phyloP scores from a whole-genome alignment of 2,329 filamentous ascomycete genomes.

The Apiospora saccharicola region DNA sequence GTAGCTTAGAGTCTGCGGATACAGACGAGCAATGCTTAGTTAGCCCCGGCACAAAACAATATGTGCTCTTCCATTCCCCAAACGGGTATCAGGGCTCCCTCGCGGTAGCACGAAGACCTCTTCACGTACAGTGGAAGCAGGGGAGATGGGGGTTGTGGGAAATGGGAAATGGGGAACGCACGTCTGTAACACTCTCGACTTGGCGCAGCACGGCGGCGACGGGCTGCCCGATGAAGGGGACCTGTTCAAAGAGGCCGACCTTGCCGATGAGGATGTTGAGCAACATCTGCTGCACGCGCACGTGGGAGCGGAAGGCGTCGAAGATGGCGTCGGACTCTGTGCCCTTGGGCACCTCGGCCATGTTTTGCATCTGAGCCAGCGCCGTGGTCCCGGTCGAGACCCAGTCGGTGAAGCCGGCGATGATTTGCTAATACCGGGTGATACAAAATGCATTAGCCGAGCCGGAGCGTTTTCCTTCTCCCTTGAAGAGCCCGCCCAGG shows the following conservation, averaged over 20 bases:
- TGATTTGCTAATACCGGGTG: constrained; percentile 30
- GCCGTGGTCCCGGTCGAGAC: constrained; percentile 33
- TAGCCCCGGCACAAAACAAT: no score
- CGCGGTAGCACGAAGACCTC: no score
- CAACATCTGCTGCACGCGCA: constrained; percentile 41
- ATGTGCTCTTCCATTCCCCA: no score
- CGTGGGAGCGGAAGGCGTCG: constrained; percentile 42
- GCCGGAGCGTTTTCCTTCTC: neutral
- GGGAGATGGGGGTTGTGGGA: neutral
- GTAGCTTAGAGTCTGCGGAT: no score
- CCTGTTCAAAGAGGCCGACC: constrained; percentile 37
- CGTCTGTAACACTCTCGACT: constrained; percentile 37
- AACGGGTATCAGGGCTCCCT: no score
- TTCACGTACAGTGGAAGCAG: neutral
- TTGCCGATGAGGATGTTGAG: constrained; percentile 47
- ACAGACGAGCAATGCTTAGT: no score
- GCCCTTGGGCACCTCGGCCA: constrained; percentile 26
- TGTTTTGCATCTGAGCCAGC: constrained; percentile 33
- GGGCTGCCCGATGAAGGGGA: constrained; percentile 41
- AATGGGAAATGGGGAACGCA: constrained; percentile 33
- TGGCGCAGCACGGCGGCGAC: constrained; percentile 38
- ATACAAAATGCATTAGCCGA: neutral
- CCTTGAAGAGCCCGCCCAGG: neutral
- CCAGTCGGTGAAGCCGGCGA: constrained; percentile 42
- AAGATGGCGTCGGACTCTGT: constrained; percentile 33